Base-by-base conservation (phyloP, 345 rosid genomes). In the Mercurialis annua region DNA sequence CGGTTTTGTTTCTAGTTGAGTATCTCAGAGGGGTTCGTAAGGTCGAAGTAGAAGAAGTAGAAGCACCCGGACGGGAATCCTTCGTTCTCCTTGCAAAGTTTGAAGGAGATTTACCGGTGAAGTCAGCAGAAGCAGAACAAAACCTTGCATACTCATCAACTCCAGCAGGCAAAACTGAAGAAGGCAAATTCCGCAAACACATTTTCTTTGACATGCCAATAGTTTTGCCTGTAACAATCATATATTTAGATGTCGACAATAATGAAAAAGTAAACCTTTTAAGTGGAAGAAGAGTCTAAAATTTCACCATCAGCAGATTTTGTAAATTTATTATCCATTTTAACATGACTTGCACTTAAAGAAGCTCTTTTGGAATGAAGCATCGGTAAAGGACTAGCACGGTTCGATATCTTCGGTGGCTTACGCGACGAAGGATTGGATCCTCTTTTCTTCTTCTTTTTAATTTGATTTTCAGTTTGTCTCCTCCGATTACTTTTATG, bases 271-370 rank as follows among this genome's bases (percentile, higher is more conserved):
- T n/a, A n/a, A n/a, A n/a, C n/a, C n/a, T 12, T 59, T 42, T 38
- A 12, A 10, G 24, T 8, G 38, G 46, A 29, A 2, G 10, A 31
- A 8, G 23, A 69, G 59, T 16, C 29, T 61, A 34, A 36, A 18
- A 5, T 44, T 57, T 70, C 67, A 80, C 84, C 79, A 8, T 58
- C 61, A 29, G 74, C 67, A 64, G 55, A 51, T 59, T 68, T 77
- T 64, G 77, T 55, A 54, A 52, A 26, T 62, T 64, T 73, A 30
- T 59, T 62, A 52, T 69, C 82, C 57, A 49, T 14, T 63, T 70
- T 73, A 43, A 47, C 58, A 51, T 56, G 65, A 18, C 43, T 81
- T 66, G 75, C 34, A 66, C 76, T 57, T n/a, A 46, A 43, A 34
- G 81, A 60, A 23, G 74, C 74, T 29, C 72, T 75, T 57, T 43